Conservation (phyloP, 768 basidiomycete species). For the Mycena haematopus region DNA sequence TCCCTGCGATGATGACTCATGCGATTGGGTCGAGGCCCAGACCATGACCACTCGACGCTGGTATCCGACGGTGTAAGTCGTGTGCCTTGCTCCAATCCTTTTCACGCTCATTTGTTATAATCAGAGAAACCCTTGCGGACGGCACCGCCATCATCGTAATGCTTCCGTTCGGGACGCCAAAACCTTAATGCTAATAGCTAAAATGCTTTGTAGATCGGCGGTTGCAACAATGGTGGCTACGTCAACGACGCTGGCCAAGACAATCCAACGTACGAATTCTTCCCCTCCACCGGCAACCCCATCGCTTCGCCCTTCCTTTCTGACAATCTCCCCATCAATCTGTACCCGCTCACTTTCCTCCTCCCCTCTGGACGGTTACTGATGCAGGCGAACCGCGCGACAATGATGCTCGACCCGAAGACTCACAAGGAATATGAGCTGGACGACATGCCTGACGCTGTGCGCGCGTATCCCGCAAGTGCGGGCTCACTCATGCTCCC, state of each 20-base stretch:
- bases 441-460: slow-evolving; percentile 73
- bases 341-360: slow-evolving; percentile 79
- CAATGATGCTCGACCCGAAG: slow-evolving; percentile 69
- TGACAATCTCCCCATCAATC: slow-evolving; percentile 75
- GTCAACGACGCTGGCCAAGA: slow-evolving; percentile 73
- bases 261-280: slow-evolving; percentile 86
- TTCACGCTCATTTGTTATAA: not conserved
- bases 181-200: slow-evolving; percentile 1
- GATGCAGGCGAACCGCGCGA: slow-evolving; percentile 69
- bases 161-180: not conserved
- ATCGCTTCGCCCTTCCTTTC: slow-evolving; percentile 67
- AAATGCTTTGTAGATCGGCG: slow-evolving; percentile 55
- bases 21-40: slow-evolving; percentile 61
- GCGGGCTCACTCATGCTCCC: slow-evolving; percentile 82
- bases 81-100: not conserved
- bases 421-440: slow-evolving; percentile 62
- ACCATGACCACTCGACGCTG: slow-evolving; percentile 64
- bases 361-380: slow-evolving; percentile 70
- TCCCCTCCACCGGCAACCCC: slow-evolving; percentile 63
- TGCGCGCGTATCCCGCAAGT: slow-evolving; percentile 79
- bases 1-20: slow-evolving; percentile 70
- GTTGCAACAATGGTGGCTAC: slow-evolving; percentile 69
- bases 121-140: slow-evolving; percentile 67
- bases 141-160: slow-evolving; percentile 69
- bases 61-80: slow-evolving; percentile 75